These are phyloP conservation scores for Phialocephala sp. DNA, from an alignment of 2,329 filamentous ascomycete species.

Conservation along the genomic window DNA sequence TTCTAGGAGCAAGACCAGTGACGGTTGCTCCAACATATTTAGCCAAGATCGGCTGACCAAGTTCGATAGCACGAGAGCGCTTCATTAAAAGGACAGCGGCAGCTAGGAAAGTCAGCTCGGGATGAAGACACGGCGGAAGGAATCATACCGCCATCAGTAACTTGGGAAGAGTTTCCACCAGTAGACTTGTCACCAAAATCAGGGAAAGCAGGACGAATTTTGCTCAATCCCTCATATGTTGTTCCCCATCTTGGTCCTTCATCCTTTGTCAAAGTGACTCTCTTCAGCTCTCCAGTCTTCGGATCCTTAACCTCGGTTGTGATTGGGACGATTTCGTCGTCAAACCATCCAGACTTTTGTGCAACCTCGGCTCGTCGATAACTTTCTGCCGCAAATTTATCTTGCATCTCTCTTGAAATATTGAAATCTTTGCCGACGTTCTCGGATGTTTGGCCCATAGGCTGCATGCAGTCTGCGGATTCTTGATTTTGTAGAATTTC, in stretches of 20 bases:
- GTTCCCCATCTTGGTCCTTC: conserved; percentile 93
- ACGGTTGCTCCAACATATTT: conserved; percentile 95
- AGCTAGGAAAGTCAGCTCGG: conserved; percentile 53
- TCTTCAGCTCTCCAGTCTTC: conserved; percentile 77
- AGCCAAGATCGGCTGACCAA: conserved; percentile 89
- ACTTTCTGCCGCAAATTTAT: conserved; percentile 84
- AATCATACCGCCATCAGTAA: conserved; percentile 81
- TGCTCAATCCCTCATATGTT: conserved; percentile 78
- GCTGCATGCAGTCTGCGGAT: conserved; percentile 83
- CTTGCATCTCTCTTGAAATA: conserved; percentile 79
- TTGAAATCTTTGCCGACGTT: conserved; percentile 93
- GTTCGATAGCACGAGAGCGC: conserved; percentile 83
- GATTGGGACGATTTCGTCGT: conserved; percentile 93
- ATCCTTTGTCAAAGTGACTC: conserved; percentile 81
- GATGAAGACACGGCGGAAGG: background rate
- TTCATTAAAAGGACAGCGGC: conserved; percentile 93
- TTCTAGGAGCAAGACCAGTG: conserved; percentile 85
- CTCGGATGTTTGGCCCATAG: conserved; percentile 98
- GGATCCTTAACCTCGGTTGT: conserved; percentile 81
- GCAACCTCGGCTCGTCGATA: conserved; percentile 87
- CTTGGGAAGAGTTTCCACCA: conserved; percentile 91
- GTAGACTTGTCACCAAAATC: conserved; percentile 87
- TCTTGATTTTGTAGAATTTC: conserved; percentile 78
- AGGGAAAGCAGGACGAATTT: conserved; percentile 90
- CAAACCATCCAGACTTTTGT: conserved; percentile 89